Percentiles rank a stretch among this genome's conserved stretches.
phyloP scores from a whole-genome alignment of 164 flowering plant genomes.

The Chimonanthus praecox region DNA sequence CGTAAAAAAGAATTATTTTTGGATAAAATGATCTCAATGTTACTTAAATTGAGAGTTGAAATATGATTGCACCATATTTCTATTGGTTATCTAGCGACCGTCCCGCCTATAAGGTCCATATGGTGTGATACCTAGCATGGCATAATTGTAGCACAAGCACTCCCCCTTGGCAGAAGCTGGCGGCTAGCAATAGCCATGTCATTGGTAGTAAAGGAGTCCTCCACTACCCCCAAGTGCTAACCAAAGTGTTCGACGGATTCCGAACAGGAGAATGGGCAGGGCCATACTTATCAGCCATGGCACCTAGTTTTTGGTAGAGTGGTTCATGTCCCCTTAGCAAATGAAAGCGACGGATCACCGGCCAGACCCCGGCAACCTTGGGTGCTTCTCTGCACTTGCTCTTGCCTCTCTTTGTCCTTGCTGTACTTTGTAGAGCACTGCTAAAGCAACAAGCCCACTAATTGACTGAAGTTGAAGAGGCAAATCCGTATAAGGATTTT shows the following conservation, averaged over 20 bases:
- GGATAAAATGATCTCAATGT: too few relatives aligned
- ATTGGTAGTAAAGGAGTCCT: constrained; percentile 11
- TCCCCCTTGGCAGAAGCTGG: not conserved
- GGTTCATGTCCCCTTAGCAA: not conserved
- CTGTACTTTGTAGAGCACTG: not conserved
- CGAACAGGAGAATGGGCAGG: constrained; percentile 5
- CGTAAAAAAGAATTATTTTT: too few relatives aligned
- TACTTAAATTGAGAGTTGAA: too few relatives aligned
- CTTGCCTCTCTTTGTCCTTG: not conserved
- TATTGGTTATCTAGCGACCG: not conserved
- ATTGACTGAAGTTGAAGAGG: not conserved
- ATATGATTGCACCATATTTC: not conserved
- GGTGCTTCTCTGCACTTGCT: not conserved
- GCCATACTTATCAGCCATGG: constrained; percentile 5
- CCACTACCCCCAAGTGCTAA: not conserved
- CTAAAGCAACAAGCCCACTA: not conserved
- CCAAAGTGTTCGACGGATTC: not conserved
- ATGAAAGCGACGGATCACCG: constrained; percentile 7
- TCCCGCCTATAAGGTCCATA: constrained; percentile 11
- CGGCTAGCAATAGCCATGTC: constrained; percentile 2
- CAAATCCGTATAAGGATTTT: not conserved
- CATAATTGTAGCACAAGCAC: not conserved
- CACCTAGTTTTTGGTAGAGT: not conserved
- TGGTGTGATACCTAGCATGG: not conserved
- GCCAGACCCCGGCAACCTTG: constrained; percentile 6